Evolutionary conservation across 2,329 filamentous ascomycete genomes (phyloP), one percentile per base, ranked within the genome.

Genomic region (Helminthosporium solani): DNA sequence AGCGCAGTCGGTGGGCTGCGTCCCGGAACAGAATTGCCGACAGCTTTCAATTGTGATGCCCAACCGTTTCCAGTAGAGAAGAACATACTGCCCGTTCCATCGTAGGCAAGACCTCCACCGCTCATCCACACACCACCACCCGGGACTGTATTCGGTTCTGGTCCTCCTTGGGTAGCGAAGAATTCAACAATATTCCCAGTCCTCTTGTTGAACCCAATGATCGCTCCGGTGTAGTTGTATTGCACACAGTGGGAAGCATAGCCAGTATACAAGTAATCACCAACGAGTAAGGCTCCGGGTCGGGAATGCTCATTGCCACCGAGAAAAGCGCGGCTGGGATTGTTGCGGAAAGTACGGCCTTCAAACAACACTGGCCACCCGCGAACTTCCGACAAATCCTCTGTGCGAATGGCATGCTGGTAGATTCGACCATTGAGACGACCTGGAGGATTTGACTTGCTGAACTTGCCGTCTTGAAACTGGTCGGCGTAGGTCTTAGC

Each of bases 171-270:
- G 6, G 65, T 77, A 2, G 75, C 70, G 34, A 65, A 76, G 33
- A 67, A 62, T 47, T 76, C 74, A 7, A 78, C 70, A 7, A 74
- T 58, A 3, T 57, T 58, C n/a, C 75, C 75, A 16, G 69, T 73
- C 0, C 64, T 70, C 50, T 75, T 76, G 53, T 78, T 68, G 60
- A 73, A 75, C 9, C 75, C 75, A 36, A 78, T 71, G 40, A 78
- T 67, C 61, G 74, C 75, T 40, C 76, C 75, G 7, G 75, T 78
- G 43, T 76, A 77, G 54, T 78, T 78, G 58, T 73, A 78, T 53
- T 75, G 71, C 7, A 77, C 75, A 45, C 76, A 78, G 56, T 78
- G 75, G n/a, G 73, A 76, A 0, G 73, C 75, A 50, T 75, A 78
- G 2, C 74, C 75, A 9, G 75, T 75, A 48, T 78, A 78, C 23